Evolutionary conservation across 768 basidiomycete species (phyloP).

Genomic region (Pleurotus tuoliensis): DNA sequence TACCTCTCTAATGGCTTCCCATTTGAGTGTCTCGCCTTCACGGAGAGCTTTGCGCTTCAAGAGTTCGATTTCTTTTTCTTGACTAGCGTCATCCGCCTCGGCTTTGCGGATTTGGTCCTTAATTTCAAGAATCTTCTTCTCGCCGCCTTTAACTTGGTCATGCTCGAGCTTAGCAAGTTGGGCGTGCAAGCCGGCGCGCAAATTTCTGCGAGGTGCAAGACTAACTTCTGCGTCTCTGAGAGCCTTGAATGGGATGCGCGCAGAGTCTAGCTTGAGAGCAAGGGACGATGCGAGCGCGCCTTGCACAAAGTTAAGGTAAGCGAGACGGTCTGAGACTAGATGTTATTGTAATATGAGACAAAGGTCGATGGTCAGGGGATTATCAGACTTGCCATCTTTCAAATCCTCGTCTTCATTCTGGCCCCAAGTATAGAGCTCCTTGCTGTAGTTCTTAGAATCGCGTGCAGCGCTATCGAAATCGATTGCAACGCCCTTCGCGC

Average conservation of each 20-base stretch:
- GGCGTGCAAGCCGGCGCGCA: conserved; percentile 50
- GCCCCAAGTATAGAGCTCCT: conserved; percentile 85
- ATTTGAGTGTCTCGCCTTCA: conserved; percentile 74
- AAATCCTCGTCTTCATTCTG: conserved; percentile 67
- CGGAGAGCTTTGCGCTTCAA: conserved; percentile 72
- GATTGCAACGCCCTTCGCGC: conserved; percentile 72
- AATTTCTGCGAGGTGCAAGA: conserved; percentile 57
- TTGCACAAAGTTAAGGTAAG: conserved; percentile 75
- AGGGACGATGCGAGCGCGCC: conserved; percentile 63
- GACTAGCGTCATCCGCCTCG: conserved; percentile 55
- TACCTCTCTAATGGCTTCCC: conserved; percentile 82
- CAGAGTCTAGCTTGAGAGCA: conserved; percentile 56
- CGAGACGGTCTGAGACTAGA: conserved; percentile 75
- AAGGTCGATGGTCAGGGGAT: neutral
- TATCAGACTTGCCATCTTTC: conserved; percentile 58
- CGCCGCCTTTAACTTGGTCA: conserved; percentile 58
- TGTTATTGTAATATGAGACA: conserved; percentile 7
- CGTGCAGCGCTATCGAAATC: conserved; percentile 66
- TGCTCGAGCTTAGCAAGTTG: conserved; percentile 68
- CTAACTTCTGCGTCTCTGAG: conserved; percentile 67
- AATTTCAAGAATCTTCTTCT: conserved; percentile 67
- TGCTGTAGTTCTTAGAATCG: conserved; percentile 70
- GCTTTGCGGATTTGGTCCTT: conserved; percentile 64
- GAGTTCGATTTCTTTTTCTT: conserved; percentile 69
- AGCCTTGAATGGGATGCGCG: conserved; percentile 65